phyloP scores from a whole-genome alignment of 495 filamentous ascomycete species.

The Thermothielavioides terrestris region DNA sequence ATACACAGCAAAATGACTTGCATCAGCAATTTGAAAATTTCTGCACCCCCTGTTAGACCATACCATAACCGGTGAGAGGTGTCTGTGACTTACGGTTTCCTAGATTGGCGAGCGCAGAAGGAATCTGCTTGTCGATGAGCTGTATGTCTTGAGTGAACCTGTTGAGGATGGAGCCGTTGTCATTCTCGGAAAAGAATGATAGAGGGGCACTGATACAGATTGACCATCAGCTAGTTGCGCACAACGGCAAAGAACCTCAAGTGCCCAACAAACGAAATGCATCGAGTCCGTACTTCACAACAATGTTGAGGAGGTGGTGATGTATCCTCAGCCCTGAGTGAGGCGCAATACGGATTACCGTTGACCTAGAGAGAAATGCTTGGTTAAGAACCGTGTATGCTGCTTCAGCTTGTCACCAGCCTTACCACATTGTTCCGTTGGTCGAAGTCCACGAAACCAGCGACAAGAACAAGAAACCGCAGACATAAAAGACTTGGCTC shows the following conservation, averaged over 20 bases:
- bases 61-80: not conserved
- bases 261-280: not conserved
- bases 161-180: constrained; percentile 22
- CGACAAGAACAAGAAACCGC: constrained; percentile 22
- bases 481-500: constrained; percentile 17
- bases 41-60: not conserved
- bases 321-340: constrained; percentile 15
- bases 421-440: constrained; percentile 22
- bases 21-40: constrained; percentile 23
- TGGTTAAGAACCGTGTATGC: not conserved
- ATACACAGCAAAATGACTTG: constrained; percentile 32
- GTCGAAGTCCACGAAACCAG: constrained; percentile 27
- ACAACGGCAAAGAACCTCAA: not conserved
- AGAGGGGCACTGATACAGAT: constrained; percentile 15
- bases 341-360: constrained; percentile 5
- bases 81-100: constrained; percentile 11
- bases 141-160: constrained; percentile 55
- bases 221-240: not conserved
- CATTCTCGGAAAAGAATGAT: constrained; percentile 19
- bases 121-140: constrained; percentile 49
- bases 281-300: constrained; percentile 11
- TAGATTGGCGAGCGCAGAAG: constrained; percentile 18
- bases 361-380: not conserved
- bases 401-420: not conserved
- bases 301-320: constrained; percentile 10